Base-by-base conservation (phyloP, 2,329 filamentous ascomycete genomes). In the Pestalotiopsis sp. region DNA sequence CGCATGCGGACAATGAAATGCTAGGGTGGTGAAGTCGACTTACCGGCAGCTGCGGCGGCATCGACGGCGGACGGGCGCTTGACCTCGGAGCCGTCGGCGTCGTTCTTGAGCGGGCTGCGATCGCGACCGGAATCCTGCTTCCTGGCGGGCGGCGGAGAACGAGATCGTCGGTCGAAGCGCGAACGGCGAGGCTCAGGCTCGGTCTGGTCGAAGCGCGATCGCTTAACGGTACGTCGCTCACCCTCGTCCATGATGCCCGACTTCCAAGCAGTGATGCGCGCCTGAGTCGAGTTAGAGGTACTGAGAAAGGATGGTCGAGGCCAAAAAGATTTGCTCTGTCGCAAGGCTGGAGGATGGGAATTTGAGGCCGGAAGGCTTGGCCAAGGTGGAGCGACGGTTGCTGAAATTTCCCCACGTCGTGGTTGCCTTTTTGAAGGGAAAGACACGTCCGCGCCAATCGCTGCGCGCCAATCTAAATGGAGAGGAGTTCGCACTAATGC, bases 121-220 rank as follows among this genome's bases (percentile, higher is more conserved):
- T 94, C 94, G 78, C 95, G 91, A 74, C 87, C 84, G 61, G 88
- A 82, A 71, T 97, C 93, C 31, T 89, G 85, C 74, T 90, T 89
- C 76, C 89, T 87, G 31, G 86, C 81, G 31, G 89, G 87, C 25
- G 94, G 94, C 25, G 94, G 94, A 39, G 94, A 97, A 73, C 94
- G 92, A 69, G 96, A 98, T 75, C 96, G 92, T 75, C 95, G 90
- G 82, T 98, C 95, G 81, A 97, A 98, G 78, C 95, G 90, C 64
- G 94, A 97, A 58, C 87, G 78, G 74, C 90, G 91, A 68, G 92
- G 90, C 77, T 96, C 94, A 5, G 93, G 90, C 79, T 95, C 94
- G 61, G 91, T 96, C 81, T 97, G 94, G 79, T 98, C 95, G 82
- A 98, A 98, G 80, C 95, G 94, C 77, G 94, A 97, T 71, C 94